A percentile compares a stretch with the other conserved stretches of the same genome.
Conservation (phyloP, 148 eudicot genomes). For the Arctostaphylos glauca region DNA sequence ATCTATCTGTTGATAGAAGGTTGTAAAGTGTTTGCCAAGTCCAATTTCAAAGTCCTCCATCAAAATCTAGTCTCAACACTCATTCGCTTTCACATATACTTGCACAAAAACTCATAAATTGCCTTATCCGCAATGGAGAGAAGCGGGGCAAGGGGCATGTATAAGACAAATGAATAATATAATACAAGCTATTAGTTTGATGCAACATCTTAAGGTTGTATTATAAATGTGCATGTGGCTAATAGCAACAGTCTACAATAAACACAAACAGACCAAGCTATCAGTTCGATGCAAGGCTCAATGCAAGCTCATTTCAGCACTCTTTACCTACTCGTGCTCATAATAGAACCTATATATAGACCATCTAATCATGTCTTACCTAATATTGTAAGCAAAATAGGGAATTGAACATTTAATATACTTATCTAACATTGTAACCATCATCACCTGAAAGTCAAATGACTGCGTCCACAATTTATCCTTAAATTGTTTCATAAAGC, state of each 20-base stretch:
- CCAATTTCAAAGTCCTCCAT: conserved; percentile 77
- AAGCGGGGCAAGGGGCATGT: not conserved
- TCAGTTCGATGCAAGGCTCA: not conserved
- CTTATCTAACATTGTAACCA: no score
- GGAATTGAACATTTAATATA: no score
- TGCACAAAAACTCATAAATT: conserved; percentile 26
- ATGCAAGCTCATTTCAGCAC: not conserved
- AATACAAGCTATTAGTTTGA: not conserved
- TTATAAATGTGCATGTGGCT: not conserved
- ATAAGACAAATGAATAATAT: not conserved
- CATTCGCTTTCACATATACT: conserved; percentile 98
- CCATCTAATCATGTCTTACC: no score
- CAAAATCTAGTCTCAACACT: conserved; percentile 59
- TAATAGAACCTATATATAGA: no score
- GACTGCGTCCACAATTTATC: no score
- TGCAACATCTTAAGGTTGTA: not conserved
- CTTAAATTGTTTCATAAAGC: no score
- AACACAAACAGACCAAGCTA: not conserved
- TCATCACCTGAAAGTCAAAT: no score
- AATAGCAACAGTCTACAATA: not conserved
- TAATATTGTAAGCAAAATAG: no score
- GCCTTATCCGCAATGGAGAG: not conserved
- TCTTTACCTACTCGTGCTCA: not conserved
- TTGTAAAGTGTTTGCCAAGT: conserved; percentile 92
- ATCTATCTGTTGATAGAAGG: conserved; percentile 69